Evolutionary conservation across 805 yeast genomes (phyloP).

Genomic region (Huiozyma naganishii): DNA sequence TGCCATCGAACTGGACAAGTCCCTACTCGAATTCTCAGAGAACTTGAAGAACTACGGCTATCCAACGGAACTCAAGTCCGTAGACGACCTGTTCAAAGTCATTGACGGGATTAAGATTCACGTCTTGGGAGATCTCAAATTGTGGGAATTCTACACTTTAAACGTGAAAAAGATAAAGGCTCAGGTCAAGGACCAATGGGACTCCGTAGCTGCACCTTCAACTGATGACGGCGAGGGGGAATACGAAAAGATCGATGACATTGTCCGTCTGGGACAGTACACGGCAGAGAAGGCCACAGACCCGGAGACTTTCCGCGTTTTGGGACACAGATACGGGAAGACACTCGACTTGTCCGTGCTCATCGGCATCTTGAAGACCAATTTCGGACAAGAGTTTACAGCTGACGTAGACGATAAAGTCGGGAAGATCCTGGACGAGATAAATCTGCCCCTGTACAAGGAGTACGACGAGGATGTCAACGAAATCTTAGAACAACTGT

Average conservation of each 20-base stretch:
- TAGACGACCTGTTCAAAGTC: conserved; percentile 46
- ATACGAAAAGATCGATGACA: conserved; percentile 14
- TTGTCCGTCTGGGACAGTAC: conserved; percentile 38
- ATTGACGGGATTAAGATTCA: conserved; percentile 60
- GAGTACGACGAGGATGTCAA: conserved; percentile 65
- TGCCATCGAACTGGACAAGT: conserved; percentile 74
- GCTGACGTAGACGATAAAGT: conserved; percentile 29
- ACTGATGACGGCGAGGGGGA: conserved; percentile 24
- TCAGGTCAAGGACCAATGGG: conserved; percentile 32
- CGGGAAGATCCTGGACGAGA: conserved; percentile 53
- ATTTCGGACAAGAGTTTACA: conserved; percentile 30
- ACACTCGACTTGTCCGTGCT: conserved; percentile 40
- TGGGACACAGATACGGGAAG: conserved; percentile 44
- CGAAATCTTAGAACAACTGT: conserved; percentile 56
- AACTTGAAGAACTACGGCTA: conserved; percentile 46
- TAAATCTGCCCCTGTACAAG: conserved; percentile 61
- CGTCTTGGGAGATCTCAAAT: conserved; percentile 52
- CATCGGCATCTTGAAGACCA: conserved; percentile 38
- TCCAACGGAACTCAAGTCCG: conserved; percentile 43
- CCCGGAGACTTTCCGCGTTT: conserved; percentile 30
- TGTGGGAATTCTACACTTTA: conserved; percentile 86
- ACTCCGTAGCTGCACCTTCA: background rate
- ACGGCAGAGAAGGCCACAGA: conserved; percentile 33
- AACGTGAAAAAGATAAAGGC: conserved; percentile 38
- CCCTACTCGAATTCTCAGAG: conserved; percentile 54